These are phyloP conservation scores for Nepenthes mirabilis DNA, from an alignment of 148 eudicot genomes.

Conservation along the genomic window DNA sequence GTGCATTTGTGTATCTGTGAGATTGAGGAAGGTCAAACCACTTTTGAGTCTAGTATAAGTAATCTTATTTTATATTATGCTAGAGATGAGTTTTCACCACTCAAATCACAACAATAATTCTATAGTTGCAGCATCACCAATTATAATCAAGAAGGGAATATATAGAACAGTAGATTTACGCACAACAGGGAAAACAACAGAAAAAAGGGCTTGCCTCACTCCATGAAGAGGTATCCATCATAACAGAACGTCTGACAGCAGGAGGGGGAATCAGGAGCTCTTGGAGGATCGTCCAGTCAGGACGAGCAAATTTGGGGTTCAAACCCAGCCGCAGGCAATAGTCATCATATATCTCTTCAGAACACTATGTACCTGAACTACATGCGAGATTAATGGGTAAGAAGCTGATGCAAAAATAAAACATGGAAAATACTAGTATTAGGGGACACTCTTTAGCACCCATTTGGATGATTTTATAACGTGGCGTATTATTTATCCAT, in stretches of 20 bases:
- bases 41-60: no score
- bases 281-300: constrained; percentile 90
- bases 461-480: no score
- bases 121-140: no score
- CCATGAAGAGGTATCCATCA: constrained; percentile 73
- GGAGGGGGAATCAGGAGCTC: constrained; percentile 75
- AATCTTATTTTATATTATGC: no score
- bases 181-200: neutral
- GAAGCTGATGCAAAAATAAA: neutral
- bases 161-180: no score
- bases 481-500: no score
- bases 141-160: no score
- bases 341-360: constrained; percentile 57
- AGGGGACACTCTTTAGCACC: neutral
- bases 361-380: constrained; percentile 47
- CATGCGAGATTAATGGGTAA: neutral
- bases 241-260: constrained; percentile 72
- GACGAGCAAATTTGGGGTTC: constrained; percentile 60
- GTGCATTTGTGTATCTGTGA: no score
- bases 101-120: no score
- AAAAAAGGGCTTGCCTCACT: constrained; percentile 45
- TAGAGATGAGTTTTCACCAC: no score
- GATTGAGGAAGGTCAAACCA: no score
- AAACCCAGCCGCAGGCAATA: constrained; percentile 53
- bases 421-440: neutral